Conservation (phyloP, 2,329 filamentous ascomycete species). For the Byssoonygena ceratinophila region DNA sequence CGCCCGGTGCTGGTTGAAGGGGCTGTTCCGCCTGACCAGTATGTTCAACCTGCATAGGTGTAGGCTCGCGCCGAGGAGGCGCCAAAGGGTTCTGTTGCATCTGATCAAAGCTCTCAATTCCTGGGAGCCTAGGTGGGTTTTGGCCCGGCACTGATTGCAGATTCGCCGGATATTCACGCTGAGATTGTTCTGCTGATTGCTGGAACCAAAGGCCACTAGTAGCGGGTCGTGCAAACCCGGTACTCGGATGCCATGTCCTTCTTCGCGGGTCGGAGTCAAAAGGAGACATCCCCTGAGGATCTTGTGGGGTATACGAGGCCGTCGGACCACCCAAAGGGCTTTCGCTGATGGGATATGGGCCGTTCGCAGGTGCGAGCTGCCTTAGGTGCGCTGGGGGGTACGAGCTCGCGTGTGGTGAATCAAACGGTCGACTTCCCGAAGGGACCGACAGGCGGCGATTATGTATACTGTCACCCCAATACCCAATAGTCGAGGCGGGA, state of each 20-base stretch:
- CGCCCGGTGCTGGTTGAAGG: slow-evolving; percentile 19
- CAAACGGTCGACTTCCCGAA: slow-evolving; percentile 63
- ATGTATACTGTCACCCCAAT: slow-evolving; percentile 60
- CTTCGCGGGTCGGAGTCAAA: slow-evolving; percentile 69
- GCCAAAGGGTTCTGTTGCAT: slow-evolving; percentile 54
- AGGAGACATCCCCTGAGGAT: slow-evolving; percentile 26
- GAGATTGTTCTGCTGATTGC: slow-evolving; percentile 55
- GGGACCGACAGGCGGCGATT: slow-evolving; percentile 73
- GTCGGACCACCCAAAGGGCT: slow-evolving; percentile 52
- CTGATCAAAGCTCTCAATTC: slow-evolving; percentile 85
- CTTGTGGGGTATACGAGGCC: slow-evolving; percentile 44
- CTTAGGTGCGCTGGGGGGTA: slow-evolving; percentile 49
- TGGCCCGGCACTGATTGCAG: slow-evolving; percentile 23
- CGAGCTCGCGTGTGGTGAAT: slow-evolving; percentile 49
- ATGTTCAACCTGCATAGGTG: slow-evolving; percentile 67
- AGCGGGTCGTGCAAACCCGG: slow-evolving; percentile 51
- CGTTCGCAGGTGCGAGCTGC: slow-evolving; percentile 47
- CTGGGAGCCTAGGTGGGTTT: slow-evolving; percentile 63
- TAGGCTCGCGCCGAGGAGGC: slow-evolving; percentile 54
- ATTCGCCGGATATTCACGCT: slow-evolving; percentile 45
- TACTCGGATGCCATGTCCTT: slow-evolving; percentile 78
- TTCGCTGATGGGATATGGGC: slow-evolving; percentile 46
- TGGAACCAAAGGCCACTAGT: slow-evolving; percentile 68
- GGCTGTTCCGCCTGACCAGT: slow-evolving; percentile 34
- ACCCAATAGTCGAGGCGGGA: slow-evolving; percentile 60